Conservation (phyloP, 768 basidiomycete genomes). For the Strobilomyces echinocephalus region DNA sequence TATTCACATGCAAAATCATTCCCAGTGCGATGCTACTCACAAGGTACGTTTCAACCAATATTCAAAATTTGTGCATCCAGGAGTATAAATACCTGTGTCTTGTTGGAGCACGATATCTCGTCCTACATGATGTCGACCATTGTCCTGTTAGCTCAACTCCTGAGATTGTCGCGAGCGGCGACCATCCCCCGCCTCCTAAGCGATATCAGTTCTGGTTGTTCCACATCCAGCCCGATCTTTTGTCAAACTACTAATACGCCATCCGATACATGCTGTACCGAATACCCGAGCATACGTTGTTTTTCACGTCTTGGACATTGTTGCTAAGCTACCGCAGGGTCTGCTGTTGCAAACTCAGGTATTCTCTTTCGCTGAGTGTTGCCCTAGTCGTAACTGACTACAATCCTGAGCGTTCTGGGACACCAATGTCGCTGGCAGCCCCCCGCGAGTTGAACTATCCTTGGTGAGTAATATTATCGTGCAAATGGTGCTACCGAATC, state of each 20-base stretch:
- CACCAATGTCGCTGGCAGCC: constrained; percentile 57
- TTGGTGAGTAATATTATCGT: constrained; percentile 41
- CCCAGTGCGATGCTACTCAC: neutral
- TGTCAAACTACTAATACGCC: constrained; percentile 46
- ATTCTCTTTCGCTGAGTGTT: neutral
- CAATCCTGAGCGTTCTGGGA: constrained; percentile 60
- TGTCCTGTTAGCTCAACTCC: constrained; percentile 18
- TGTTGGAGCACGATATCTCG: neutral
- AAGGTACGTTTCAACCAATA: neutral
- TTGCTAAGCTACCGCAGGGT: constrained; percentile 39
- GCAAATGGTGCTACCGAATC: neutral
- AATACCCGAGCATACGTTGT: constrained; percentile 54
- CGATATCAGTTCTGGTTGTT: constrained; percentile 48
- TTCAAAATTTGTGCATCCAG: neutral
- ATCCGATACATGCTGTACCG: constrained; percentile 57
- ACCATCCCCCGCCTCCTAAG: constrained; percentile 27
- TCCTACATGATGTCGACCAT: constrained; percentile 12
- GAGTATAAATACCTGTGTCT: constrained; percentile 15
- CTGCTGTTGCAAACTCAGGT: constrained; percentile 55
- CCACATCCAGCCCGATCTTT: constrained; percentile 44
- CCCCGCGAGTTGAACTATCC: constrained; percentile 70
- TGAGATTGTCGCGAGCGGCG: constrained; percentile 14
- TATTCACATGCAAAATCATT: neutral
- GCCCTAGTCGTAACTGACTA: neutral
- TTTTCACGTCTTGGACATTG: neutral